phyloP scores from a whole-genome alignment of 2,329 filamentous ascomycete genomes.

The Periconia digitata region DNA sequence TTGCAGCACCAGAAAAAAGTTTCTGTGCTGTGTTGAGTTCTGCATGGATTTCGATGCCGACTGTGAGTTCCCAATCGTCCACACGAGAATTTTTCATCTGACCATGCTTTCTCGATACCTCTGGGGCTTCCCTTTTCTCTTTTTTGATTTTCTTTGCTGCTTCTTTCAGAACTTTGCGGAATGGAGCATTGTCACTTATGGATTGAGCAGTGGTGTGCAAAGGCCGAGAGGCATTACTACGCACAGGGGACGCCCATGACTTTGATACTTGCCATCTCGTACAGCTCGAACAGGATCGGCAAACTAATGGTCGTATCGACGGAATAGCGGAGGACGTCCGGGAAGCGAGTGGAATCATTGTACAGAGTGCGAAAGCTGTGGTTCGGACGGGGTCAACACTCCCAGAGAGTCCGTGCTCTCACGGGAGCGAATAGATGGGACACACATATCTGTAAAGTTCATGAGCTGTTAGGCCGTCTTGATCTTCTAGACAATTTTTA shows the following conservation, averaged over 20 bases:
- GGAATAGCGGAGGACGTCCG: conserved; percentile 21
- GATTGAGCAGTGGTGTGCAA: conserved; percentile 23
- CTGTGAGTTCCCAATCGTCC: conserved; percentile 83
- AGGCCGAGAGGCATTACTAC: no score
- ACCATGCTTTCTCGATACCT: conserved; percentile 8
- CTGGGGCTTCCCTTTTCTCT: conserved; percentile 11
- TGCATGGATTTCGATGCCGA: conserved; percentile 96
- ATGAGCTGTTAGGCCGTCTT: no score
- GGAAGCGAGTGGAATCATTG: conserved; percentile 30
- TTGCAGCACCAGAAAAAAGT: conserved; percentile 72
- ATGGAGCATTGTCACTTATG: conserved; percentile 32
- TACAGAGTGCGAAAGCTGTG: conserved; percentile 22
- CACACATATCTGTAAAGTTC: no score
- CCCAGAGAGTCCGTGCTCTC: conserved; percentile 29
- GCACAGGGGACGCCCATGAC: not conserved
- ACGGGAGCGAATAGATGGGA: no score
- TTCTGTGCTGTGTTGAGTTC: conserved; percentile 88
- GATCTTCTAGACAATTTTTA: no score
- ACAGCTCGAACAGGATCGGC: conserved; percentile 29
- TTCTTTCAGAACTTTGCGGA: conserved; percentile 43
- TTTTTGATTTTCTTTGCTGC: conserved; percentile 38
- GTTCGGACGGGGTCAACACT: conserved; percentile 15
- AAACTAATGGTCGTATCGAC: conserved; percentile 31
- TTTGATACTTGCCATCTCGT: conserved; percentile 19
- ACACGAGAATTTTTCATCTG: conserved; percentile 25